Percentiles rank a stretch among this genome's conserved stretches.
phyloP scores from a whole-genome alignment of 768 basidiomycete genomes.

The Pluteus cervinus region DNA sequence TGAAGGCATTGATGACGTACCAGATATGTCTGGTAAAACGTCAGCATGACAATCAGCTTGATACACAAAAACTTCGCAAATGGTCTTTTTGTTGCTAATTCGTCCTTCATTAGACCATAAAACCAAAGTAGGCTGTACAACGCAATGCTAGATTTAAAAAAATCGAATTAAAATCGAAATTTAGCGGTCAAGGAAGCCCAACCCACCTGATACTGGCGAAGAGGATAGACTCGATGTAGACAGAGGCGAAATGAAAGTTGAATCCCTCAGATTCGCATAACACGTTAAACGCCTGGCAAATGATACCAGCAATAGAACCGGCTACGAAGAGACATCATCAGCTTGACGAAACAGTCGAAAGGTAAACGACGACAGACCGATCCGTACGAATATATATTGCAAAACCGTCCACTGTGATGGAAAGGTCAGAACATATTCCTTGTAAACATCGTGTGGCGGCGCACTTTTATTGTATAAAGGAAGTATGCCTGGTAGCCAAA shows the following conservation, averaged over 20 bases:
- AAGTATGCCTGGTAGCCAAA: slow-evolving; percentile 53
- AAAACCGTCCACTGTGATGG: slow-evolving; percentile 62
- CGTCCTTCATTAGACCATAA: slow-evolving; percentile 68
- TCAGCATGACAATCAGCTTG: slow-evolving; percentile 75
- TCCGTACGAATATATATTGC: slow-evolving; percentile 69
- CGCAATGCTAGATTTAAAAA: slow-evolving; percentile 48
- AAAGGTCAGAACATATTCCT: slow-evolving; percentile 2
- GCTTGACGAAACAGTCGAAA: background rate
- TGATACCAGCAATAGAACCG: slow-evolving; percentile 60
- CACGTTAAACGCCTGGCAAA: slow-evolving; percentile 55
- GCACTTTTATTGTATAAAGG: slow-evolving; percentile 70
- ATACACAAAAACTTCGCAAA: slow-evolving; percentile 74
- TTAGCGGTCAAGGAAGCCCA: slow-evolving; percentile 4
- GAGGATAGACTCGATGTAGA: slow-evolving; percentile 61
- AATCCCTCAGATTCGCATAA: slow-evolving; percentile 55
- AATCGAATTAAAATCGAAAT: slow-evolving; percentile 1
- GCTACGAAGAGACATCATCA: slow-evolving; percentile 21
- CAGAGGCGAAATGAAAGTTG: slow-evolving; percentile 49
- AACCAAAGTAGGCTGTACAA: slow-evolving; percentile 73
- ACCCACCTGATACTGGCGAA: slow-evolving; percentile 65
- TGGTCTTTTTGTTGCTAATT: slow-evolving; percentile 63
- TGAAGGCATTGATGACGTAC: slow-evolving; percentile 25
- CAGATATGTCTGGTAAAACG: slow-evolving; percentile 71
- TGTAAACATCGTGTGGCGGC: slow-evolving; percentile 5
- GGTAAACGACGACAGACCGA: slow-evolving; percentile 16